phyloP scores from a whole-genome alignment of 2,329 filamentous ascomycete genomes.

The Fusarium sp. region DNA sequence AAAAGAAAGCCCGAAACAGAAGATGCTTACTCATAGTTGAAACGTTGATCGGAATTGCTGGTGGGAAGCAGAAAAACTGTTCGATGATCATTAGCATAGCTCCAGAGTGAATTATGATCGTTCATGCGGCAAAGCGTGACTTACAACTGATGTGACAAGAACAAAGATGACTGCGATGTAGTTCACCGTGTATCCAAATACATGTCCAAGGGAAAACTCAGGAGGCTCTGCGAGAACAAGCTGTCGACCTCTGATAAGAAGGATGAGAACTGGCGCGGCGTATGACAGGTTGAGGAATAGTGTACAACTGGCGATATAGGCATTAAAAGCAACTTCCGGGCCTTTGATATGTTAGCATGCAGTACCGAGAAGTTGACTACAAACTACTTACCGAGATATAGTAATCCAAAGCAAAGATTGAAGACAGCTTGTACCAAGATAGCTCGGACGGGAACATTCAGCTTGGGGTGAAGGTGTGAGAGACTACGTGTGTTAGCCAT shows the following conservation, averaged over 20 bases:
- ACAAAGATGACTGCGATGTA: constrained; percentile 51
- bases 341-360: constrained; percentile 27
- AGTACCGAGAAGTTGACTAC: fast-evolving
- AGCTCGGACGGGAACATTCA: constrained; percentile 56
- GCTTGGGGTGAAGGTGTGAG: constrained; percentile 50
- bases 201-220: constrained; percentile 48
- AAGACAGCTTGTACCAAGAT: constrained; percentile 56
- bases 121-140: neutral
- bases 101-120: fast-evolving
- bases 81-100: neutral
- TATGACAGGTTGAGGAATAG: constrained; percentile 61
- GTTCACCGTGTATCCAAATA: constrained; percentile 48
- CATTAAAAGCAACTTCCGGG: constrained; percentile 59
- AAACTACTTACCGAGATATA: constrained; percentile 50
- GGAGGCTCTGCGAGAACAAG: constrained; percentile 46
- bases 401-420: constrained; percentile 58
- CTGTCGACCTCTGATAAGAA: constrained; percentile 52
- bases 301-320: constrained; percentile 58
- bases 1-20: fast-evolving
- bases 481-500: constrained; percentile 34
- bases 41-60: constrained; percentile 33
- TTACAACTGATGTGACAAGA: constrained; percentile 53
- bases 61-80: constrained; percentile 43
- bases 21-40: constrained; percentile 40
- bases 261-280: constrained; percentile 54